Percentiles rank a stretch among this genome's conserved stretches.
Evolutionary conservation across 2,329 filamentous ascomycete species (phyloP).

Genomic region (Aureobasidium pullulans): DNA sequence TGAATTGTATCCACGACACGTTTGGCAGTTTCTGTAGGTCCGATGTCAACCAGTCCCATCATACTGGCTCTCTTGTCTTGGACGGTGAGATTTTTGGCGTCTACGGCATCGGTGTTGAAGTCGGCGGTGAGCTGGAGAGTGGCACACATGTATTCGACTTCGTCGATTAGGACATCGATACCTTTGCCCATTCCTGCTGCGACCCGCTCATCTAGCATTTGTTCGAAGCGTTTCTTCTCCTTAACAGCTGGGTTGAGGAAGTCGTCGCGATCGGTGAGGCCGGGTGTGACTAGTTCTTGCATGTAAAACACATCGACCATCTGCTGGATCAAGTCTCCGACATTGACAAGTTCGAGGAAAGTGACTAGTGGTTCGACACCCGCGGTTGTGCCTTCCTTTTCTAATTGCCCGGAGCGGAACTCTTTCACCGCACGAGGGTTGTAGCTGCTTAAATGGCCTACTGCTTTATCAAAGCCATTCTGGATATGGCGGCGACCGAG

Average conservation of each 20-base stretch:
- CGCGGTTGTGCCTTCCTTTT: neutral
- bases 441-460: constrained; percentile 83
- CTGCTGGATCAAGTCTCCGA: constrained; percentile 93
- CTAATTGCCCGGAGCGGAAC: constrained; percentile 26
- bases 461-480: constrained; percentile 86
- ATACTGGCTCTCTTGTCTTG: constrained; percentile 23
- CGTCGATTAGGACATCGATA: constrained; percentile 96
- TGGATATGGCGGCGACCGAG: constrained; percentile 83
- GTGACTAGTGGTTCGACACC: constrained; percentile 88
- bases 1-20: constrained; percentile 79
- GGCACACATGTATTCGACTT: constrained; percentile 90
- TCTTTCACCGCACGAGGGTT: constrained; percentile 76
- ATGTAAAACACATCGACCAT: constrained; percentile 99
- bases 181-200: constrained; percentile 94
- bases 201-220: constrained; percentile 95
- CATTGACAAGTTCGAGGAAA: constrained; percentile 95
- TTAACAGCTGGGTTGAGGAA: constrained; percentile 87
- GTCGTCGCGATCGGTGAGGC: constrained; percentile 84
- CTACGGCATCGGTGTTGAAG: constrained; percentile 56
- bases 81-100: constrained; percentile 17
- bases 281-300: constrained; percentile 77
- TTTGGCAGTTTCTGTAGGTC: constrained; percentile 70
- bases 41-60: constrained; percentile 45
- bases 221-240: constrained; percentile 97
- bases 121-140: constrained; percentile 81